These are phyloP conservation scores for Jaltomata sinuosa DNA, from an alignment of 257 asterid genomes.

Conservation along the genomic window DNA sequence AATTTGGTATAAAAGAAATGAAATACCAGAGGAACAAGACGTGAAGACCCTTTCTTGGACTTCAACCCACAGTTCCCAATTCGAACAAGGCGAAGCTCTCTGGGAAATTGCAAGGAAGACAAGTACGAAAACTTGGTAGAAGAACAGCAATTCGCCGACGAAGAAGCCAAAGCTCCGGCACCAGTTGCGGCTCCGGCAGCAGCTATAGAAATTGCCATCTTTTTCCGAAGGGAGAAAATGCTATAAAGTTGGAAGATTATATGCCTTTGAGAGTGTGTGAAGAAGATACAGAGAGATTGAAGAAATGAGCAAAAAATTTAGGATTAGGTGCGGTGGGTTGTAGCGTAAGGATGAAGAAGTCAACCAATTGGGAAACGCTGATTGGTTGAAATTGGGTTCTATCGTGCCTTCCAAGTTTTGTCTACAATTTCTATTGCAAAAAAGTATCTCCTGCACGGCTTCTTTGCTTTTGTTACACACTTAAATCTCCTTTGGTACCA, in stretches of 20 bases:
- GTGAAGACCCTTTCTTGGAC: slow-evolving; percentile 13
- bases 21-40: slow-evolving; percentile 43
- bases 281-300: not conserved
- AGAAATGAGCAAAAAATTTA: not conserved
- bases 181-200: slow-evolving; percentile 22
- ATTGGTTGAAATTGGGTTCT: not conserved
- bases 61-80: slow-evolving; percentile 23
- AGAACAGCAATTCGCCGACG: slow-evolving; percentile 2
- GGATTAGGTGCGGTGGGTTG: not conserved
- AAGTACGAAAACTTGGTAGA: slow-evolving; percentile 19
- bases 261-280: not conserved
- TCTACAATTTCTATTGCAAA: not conserved
- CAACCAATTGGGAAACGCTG: not conserved
- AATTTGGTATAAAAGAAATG: not conserved
- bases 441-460: not conserved
- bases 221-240: not conserved
- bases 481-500: too few species aligned
- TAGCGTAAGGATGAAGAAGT: not conserved
- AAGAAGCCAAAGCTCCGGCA: slow-evolving; percentile 21
- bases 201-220: slow-evolving; percentile 63
- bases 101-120: slow-evolving; percentile 47
- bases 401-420: not conserved
- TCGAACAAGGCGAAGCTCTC: slow-evolving; percentile 31
- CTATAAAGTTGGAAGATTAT: slow-evolving; percentile 1
- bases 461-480: not conserved